Evolutionary conservation across 202 grass and related monocot species (phyloP).

Genomic region (Cymbopogon flexuosus): DNA sequence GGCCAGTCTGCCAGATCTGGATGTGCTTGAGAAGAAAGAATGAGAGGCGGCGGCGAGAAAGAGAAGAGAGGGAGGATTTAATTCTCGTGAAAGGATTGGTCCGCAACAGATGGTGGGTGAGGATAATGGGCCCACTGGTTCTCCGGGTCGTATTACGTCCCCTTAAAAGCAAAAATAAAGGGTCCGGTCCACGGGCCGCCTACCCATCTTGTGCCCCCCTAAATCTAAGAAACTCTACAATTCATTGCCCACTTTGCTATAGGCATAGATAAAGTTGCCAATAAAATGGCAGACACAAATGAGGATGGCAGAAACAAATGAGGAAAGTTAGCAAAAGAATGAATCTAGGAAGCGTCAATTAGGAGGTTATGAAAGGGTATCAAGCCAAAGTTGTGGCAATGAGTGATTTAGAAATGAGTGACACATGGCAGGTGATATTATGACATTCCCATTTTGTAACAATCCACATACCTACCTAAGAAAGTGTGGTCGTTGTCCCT

Average conservation of each 20-base stretch:
- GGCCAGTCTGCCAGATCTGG: background rate
- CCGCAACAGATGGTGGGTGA: background rate
- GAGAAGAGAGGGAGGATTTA: background rate
- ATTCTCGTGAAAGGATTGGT: background rate
- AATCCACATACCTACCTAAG: conserved; percentile 1
- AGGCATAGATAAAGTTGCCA: background rate
- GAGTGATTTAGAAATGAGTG: background rate
- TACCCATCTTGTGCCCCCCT: background rate
- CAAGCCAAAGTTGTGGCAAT: background rate
- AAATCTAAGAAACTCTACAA: background rate
- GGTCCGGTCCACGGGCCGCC: background rate
- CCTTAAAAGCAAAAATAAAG: background rate
- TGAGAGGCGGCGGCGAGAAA: background rate
- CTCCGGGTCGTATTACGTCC: background rate
- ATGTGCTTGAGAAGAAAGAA: background rate
- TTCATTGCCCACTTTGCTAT: background rate
- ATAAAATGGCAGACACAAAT: background rate
- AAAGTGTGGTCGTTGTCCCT: background rate
- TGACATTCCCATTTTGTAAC: background rate
- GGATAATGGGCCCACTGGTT: background rate
- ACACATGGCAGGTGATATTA: background rate
- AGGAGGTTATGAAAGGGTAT: background rate
- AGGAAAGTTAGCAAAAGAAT: background rate
- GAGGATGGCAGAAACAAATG: background rate
- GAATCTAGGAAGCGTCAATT: background rate